Percentiles rank a stretch among this genome's conserved stretches.
Evolutionary conservation across 1,139 yeast genomes (phyloP).

Genomic region (Yamadazyma atlantica): DNA sequence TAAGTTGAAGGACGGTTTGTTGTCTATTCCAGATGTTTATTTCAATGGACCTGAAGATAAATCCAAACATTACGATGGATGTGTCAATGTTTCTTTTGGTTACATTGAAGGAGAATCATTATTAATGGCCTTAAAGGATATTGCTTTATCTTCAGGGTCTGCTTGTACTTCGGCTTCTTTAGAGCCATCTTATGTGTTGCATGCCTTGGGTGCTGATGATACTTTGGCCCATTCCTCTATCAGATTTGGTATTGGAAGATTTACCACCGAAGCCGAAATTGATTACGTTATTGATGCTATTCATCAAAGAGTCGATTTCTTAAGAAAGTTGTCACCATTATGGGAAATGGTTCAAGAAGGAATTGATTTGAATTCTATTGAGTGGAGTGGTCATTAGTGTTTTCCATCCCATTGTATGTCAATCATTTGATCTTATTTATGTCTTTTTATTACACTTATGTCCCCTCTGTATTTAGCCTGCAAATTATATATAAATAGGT

Average conservation of each 20-base stretch:
- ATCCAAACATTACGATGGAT: constrained; percentile 73
- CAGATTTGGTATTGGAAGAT: constrained; percentile 95
- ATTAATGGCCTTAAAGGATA: constrained; percentile 95
- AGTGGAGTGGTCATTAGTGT: constrained; percentile 90
- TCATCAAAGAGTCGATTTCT: constrained; percentile 82
- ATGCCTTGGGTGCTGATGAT: constrained; percentile 97
- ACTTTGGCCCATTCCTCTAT: constrained; percentile 97
- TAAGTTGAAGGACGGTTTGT: constrained; percentile 69
- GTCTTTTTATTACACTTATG: constrained; percentile 1
- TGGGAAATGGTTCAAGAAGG: constrained; percentile 99
- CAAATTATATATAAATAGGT: background rate
- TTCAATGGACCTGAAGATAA: constrained; percentile 76
- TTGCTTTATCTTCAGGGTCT: constrained; percentile 95
- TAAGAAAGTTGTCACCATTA: constrained; percentile 90
- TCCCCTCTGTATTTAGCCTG: constrained; percentile 2
- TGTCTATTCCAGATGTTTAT: constrained; percentile 83
- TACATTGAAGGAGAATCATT: constrained; percentile 97
- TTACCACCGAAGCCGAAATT: constrained; percentile 93
- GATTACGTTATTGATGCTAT: constrained; percentile 92
- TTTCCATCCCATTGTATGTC: background rate
- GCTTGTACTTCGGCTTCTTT: constrained; percentile 98
- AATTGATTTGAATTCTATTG: constrained; percentile 86
- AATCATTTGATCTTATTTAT: background rate
- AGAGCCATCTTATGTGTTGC: constrained; percentile 95
- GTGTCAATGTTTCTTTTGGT: constrained; percentile 95